A percentile compares a stretch with the other conserved stretches of the same genome.
Conservation (phyloP, 805 yeast genomes). For the Starmera dryadoides region DNA sequence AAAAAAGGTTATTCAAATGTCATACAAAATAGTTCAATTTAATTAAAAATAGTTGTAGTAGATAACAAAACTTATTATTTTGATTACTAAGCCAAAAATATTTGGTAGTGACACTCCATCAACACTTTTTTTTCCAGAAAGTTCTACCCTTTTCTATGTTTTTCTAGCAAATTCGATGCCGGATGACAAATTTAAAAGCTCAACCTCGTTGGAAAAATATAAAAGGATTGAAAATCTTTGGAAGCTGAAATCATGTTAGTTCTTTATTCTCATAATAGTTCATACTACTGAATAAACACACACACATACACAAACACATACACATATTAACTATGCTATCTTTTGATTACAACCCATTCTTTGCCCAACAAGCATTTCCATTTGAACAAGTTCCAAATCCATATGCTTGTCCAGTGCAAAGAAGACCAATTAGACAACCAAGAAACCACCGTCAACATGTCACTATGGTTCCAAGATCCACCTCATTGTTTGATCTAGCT, state of each 20-base stretch:
- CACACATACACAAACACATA: not conserved
- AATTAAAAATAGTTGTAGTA: no score
- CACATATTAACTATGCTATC: not conserved
- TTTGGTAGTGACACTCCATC: not conserved
- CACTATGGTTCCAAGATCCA: not conserved
- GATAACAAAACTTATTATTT: not conserved
- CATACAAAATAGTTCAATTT: no score
- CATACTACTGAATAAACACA: no score
- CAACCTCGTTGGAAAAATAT: no score
- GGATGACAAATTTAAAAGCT: no score
- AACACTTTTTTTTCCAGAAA: not conserved
- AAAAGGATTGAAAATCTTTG: no score
- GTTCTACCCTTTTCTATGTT: not conserved
- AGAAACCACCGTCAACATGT: not conserved
- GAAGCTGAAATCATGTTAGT: no score
- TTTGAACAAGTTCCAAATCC: not conserved
- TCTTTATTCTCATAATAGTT: no score
- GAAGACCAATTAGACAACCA: not conserved
- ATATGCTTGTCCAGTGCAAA: not conserved
- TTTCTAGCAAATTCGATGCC: no score
- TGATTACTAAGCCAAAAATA: not conserved
- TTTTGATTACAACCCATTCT: slow-evolving; percentile 1
- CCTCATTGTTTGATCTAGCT: no score
- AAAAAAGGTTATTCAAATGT: no score
- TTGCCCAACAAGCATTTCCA: not conserved